phyloP scores from a whole-genome alignment of 192 early-diverging fungal species.

The Entophlyctis luteolus region DNA sequence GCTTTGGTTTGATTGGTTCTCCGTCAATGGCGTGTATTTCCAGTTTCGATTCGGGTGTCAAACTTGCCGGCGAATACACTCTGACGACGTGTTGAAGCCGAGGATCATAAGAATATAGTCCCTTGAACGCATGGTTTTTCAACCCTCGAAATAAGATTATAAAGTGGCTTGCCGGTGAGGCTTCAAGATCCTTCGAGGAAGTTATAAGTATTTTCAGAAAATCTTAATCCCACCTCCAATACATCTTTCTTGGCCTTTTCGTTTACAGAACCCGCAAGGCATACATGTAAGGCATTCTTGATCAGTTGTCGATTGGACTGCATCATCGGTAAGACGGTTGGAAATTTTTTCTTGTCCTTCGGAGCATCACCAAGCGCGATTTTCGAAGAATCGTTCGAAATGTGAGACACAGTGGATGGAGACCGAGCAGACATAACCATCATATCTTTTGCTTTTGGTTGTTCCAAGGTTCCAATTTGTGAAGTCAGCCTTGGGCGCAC shows the following conservation, averaged over 20 bases:
- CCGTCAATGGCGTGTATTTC: too few species aligned
- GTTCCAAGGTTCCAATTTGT: background rate
- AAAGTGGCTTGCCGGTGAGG: conserved; percentile 41
- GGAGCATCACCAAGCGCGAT: background rate
- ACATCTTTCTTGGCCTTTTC: conserved; percentile 45
- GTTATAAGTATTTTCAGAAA: background rate
- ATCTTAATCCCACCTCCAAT: conserved; percentile 37
- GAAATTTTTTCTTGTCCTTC: background rate
- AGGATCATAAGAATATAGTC: conserved; percentile 50
- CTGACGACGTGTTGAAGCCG: conserved; percentile 36
- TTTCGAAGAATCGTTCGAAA: background rate
- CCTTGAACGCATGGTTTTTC: conserved; percentile 50
- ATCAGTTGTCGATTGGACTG: conserved; percentile 48
- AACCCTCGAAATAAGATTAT: conserved; percentile 47
- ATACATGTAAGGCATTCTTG: conserved; percentile 54
- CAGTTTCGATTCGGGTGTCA: too few species aligned
- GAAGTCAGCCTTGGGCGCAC: background rate
- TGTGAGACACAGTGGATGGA: conserved; percentile 16
- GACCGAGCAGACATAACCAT: background rate
- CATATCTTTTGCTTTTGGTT: background rate
- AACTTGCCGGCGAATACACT: conserved; percentile 28
- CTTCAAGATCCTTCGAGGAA: conserved; percentile 37
- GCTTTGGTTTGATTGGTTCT: background rate
- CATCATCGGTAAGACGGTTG: background rate
- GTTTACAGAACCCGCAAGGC: conserved; percentile 50